Percentiles rank a stretch among this genome's conserved stretches.
phyloP scores from a whole-genome alignment of 345 rosid genomes.

The Corchorus capsularis region DNA sequence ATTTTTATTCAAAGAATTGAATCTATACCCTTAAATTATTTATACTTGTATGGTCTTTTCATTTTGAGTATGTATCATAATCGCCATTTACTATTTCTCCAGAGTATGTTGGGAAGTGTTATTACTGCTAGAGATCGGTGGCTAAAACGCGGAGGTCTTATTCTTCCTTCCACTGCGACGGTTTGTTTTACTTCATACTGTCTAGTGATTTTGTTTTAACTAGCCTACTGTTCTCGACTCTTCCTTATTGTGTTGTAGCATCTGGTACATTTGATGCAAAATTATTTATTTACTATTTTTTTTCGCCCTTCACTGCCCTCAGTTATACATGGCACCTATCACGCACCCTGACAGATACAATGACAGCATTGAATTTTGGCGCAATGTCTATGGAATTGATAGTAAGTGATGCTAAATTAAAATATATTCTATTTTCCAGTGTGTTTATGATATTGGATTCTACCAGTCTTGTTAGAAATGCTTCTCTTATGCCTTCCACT shows the following conservation, averaged over 20 bases:
- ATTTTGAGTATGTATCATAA: slow-evolving; percentile 10
- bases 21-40: neutral
- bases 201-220: neutral
- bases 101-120: slow-evolving; percentile 99
- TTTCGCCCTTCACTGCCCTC: slow-evolving; percentile 35
- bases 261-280: neutral
- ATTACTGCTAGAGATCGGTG: slow-evolving; percentile 96
- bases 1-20: neutral
- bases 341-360: slow-evolving; percentile 92
- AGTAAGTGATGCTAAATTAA: slow-evolving; percentile 58
- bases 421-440: neutral
- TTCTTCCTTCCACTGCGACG: slow-evolving; percentile 91
- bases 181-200: slow-evolving; percentile 33
- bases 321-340: slow-evolving; percentile 96
- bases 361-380: slow-evolving; percentile 97
- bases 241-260: slow-evolving; percentile 16
- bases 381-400: slow-evolving; percentile 93
- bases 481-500: neutral
- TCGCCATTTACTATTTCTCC: slow-evolving; percentile 10
- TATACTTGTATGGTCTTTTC: slow-evolving; percentile 4
- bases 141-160: slow-evolving; percentile 91
- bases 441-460: neutral
- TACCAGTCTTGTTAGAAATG: neutral
- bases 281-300: slow-evolving; percentile 24
- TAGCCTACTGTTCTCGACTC: neutral